A percentile compares a stretch with the other conserved stretches of the same genome.
These are phyloP conservation scores for Ceratocystis harringtonii DNA, from an alignment of 2,329 filamentous ascomycete species.

Conservation along the genomic window DNA sequence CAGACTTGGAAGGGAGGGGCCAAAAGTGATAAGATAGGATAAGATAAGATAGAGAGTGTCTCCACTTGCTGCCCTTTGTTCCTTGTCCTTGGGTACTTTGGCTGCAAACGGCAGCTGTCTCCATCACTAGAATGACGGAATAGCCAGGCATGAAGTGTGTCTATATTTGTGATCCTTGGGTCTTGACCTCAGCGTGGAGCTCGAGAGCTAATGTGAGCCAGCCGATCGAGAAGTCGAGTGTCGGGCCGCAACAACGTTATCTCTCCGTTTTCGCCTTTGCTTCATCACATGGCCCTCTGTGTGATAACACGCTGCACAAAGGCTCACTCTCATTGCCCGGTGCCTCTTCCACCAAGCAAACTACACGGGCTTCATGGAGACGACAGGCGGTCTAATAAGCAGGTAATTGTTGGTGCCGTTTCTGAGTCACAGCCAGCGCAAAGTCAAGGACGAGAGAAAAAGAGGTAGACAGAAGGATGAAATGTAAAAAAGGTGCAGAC, in stretches of 20 bases:
- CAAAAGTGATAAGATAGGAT: not conserved
- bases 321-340: no score
- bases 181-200: not conserved
- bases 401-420: not conserved
- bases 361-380: not conserved
- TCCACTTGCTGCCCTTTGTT: not conserved
- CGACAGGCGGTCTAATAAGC: not conserved
- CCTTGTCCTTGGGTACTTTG: not conserved
- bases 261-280: not conserved
- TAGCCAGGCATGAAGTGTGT: not conserved
- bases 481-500: not conserved
- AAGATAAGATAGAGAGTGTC: not conserved
- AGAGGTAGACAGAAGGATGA: not conserved
- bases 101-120: not conserved
- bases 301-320: no score
- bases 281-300: no score
- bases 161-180: not conserved
- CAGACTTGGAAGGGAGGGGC: not conserved
- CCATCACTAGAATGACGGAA: not conserved
- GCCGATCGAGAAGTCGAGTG: not conserved
- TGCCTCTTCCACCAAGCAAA: no score
- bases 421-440: not conserved
- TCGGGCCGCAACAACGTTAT: not conserved
- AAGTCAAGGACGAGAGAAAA: not conserved
- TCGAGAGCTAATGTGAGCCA: not conserved